Conservation (phyloP, 2,329 filamentous ascomycete species). For the Ceratocystis cacaofunesta region DNA sequence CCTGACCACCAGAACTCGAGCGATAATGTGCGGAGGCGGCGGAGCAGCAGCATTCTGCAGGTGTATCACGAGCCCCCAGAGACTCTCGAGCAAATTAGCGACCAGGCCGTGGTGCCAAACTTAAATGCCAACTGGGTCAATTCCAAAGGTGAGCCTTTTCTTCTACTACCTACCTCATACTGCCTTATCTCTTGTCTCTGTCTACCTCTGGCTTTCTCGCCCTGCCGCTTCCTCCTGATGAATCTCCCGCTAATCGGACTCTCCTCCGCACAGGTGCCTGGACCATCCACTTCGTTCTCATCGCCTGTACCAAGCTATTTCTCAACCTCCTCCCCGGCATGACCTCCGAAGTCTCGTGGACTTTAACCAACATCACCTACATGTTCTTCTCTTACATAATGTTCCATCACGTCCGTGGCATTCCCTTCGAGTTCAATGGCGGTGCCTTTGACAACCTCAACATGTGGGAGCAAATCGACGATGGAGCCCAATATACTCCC, state of each 20-base stretch:
- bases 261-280: conserved; percentile 56
- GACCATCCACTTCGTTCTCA: conserved; percentile 93
- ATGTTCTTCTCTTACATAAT: conserved; percentile 98
- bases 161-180: not conserved
- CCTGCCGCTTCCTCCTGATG: not conserved
- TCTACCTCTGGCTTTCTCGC: not conserved
- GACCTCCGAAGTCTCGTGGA: conserved; percentile 97
- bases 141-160: conserved; percentile 60
- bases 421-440: conserved; percentile 97
- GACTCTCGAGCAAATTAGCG: conserved; percentile 92
- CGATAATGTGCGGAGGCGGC: conserved; percentile 63
- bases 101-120: conserved; percentile 88
- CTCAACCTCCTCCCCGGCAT: conserved; percentile 94
- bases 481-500: conserved; percentile 94
- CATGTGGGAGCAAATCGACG: conserved; percentile 99
- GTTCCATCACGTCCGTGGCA: conserved; percentile 97
- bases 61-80: conserved; percentile 96
- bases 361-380: conserved; percentile 94
- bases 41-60: conserved; percentile 82
- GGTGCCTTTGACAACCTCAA: conserved; percentile 98
- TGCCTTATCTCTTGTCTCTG: not conserved
- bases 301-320: conserved; percentile 81
- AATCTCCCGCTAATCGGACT: conserved; percentile 1
- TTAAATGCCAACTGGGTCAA: conserved; percentile 98
- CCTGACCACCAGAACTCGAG: conserved; percentile 33